Evolutionary conservation across 495 filamentous ascomycete species (phyloP), one percentile per base, ranked within the genome.

Genomic region (Talaromyces ruber): DNA sequence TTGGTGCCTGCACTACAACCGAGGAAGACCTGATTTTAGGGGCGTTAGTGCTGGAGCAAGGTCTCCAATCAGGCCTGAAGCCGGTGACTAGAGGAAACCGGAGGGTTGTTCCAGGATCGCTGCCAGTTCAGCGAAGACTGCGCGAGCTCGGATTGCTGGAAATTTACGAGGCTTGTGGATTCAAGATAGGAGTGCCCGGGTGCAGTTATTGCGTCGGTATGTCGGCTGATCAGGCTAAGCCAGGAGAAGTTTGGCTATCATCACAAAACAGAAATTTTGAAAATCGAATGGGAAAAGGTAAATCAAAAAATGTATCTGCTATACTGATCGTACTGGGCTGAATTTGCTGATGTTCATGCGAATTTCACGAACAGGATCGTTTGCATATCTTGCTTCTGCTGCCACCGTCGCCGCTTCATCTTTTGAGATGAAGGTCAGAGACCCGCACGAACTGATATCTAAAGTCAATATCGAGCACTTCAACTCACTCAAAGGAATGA

Each of bases 181-280:
- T 79, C 53, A 66, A 74, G 21, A 64, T 76, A 39, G 74, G 74
- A 2, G 64, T 73, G 12, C 78, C 76, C 1, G 75, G 78, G 5
- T 80, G 79, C 59, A 76, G 73, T 52, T 80, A 76, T 59, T 82
- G 79, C 58, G 75, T 80, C 16, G 78, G 78, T 0, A 79, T 79
- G 68, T 67, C 63, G 6, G 76, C 72, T 4, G 78, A 82, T 56
- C 63, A 68, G 28, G 79, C 78, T 1, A 67, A 32, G 2, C 58
- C 70, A 28, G 77, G 75, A 4, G 77, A 80, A 59, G 68, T 75
- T 1, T 81, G 79, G 79, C 55, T 81, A 6, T 74, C 71, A 6
- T 76, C 72, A 12, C 78, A 80, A 60, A 79, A 80, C 47, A 64
- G 77, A 12, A 81, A 79, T 57, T 79, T 81, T 63, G 64, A 75